phyloP scores from a whole-genome alignment of 2,329 filamentous ascomycete species.

The Seiridium cupressi region DNA sequence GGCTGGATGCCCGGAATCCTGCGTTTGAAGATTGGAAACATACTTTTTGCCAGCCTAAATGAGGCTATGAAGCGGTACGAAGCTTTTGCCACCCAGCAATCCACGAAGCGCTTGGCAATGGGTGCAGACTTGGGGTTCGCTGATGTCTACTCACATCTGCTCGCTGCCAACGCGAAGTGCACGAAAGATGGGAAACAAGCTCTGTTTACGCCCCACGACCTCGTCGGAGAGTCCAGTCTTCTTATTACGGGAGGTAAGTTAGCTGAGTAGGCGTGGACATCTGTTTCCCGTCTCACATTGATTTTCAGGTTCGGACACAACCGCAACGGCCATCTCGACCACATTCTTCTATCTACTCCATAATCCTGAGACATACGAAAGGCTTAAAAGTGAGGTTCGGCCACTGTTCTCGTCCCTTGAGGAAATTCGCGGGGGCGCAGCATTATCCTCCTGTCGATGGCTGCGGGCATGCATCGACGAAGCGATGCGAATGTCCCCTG shows the following conservation, averaged over 20 bases:
- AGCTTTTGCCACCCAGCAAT: neutral
- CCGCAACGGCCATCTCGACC: conserved; percentile 64
- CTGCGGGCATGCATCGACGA: conserved; percentile 64
- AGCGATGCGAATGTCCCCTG: conserved; percentile 61
- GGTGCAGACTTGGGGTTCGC: conserved; percentile 19
- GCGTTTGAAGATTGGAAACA: neutral
- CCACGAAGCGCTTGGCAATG: neutral
- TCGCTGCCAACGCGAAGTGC: conserved; percentile 69
- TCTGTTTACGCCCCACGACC: conserved; percentile 58
- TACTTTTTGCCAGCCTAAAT: neutral
- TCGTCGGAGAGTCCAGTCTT: conserved; percentile 71
- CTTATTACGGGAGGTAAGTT: conserved; percentile 29
- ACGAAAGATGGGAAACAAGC: conserved; percentile 53
- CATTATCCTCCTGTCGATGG: conserved; percentile 50
- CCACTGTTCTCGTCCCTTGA: conserved; percentile 47
- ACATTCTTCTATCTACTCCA: conserved; percentile 62
- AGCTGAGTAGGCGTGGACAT: neutral
- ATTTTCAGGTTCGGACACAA: conserved; percentile 70
- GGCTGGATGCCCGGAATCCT: conserved; percentile 1
- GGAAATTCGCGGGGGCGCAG: conserved; percentile 51
- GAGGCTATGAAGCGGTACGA: neutral
- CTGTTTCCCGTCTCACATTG: conserved; percentile 38
- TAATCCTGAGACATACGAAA: conserved; percentile 43
- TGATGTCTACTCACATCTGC: conserved; percentile 74
- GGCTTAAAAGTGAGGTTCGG: conserved; percentile 50